A percentile compares a stretch with the other conserved stretches of the same genome.
Evolutionary conservation across 1,284 basidiomycete genomes (phyloP).

Genomic region (Schizopora paradoxa): DNA sequence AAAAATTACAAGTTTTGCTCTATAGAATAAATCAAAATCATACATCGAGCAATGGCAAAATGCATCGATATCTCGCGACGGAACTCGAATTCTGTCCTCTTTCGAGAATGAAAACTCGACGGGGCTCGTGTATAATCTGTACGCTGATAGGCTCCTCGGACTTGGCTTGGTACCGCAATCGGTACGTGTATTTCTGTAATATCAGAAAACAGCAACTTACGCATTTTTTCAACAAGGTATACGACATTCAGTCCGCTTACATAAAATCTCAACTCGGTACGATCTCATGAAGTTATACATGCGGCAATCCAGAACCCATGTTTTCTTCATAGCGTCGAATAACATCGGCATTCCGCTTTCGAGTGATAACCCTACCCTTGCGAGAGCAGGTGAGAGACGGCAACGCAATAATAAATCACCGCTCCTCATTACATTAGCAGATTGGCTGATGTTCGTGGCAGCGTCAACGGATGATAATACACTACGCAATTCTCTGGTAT

Average conservation of each 20-base stretch:
- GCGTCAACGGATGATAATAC: conserved; percentile 26
- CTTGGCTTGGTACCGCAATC: conserved; percentile 24
- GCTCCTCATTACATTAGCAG: conserved; percentile 20
- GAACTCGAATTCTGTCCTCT: conserved; percentile 24
- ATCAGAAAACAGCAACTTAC: background rate
- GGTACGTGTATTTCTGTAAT: conserved; percentile 18
- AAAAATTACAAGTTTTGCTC: background rate
- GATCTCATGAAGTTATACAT: background rate
- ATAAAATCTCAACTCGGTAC: background rate
- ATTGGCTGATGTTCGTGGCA: conserved; percentile 37
- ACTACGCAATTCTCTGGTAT: conserved; percentile 30
- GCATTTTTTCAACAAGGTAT: background rate
- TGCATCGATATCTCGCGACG: background rate
- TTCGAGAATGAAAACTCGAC: conserved; percentile 27
- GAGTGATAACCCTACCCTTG: conserved; percentile 5
- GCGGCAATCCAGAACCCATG: background rate
- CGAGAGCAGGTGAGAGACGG: conserved; percentile 2
- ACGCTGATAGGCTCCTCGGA: conserved; percentile 35
- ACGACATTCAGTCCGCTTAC: background rate
- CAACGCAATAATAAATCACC: no score
- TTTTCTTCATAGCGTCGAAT: background rate
- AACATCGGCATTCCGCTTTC: conserved; percentile 22
- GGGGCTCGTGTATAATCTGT: conserved; percentile 45
- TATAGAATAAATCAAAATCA: background rate
- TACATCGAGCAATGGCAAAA: conserved; percentile 12